A percentile compares a stretch with the other conserved stretches of the same genome.
These are phyloP conservation scores for Cladosporium sp. DNA, from an alignment of 2,329 filamentous ascomycete species.

Conservation along the genomic window DNA sequence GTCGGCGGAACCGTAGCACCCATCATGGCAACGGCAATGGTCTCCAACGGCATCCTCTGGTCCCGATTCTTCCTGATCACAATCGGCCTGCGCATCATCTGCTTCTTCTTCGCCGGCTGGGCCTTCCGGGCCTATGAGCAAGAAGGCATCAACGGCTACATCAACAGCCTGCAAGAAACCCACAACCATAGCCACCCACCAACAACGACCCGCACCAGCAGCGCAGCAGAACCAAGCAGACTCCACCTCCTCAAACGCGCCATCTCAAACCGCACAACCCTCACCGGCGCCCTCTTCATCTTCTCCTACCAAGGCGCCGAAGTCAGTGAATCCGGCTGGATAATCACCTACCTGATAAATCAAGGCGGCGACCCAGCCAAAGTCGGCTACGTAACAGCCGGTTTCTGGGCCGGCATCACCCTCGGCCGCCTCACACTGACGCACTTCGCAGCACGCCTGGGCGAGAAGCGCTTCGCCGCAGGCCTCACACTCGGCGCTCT, in stretches of 20 bases:
- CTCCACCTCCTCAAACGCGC: conserved; percentile 53
- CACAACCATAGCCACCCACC: conserved; percentile 39
- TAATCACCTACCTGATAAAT: conserved; percentile 79
- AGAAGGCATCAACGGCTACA: conserved; percentile 52
- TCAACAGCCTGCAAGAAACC: conserved; percentile 46
- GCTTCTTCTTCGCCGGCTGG: conserved; percentile 62
- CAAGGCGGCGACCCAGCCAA: conserved; percentile 67
- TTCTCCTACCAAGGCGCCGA: conserved; percentile 86
- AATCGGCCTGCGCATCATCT: conserved; percentile 58
- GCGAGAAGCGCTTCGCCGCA: conserved; percentile 70
- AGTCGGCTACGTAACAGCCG: conserved; percentile 77
- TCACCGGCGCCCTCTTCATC: conserved; percentile 77
- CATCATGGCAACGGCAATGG: conserved; percentile 72
- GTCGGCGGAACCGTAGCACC: conserved; percentile 60
- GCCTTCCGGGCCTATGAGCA: conserved; percentile 70
- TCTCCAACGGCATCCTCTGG: conserved; percentile 63
- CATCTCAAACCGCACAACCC: conserved; percentile 58
- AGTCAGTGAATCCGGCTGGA: conserved; percentile 82
- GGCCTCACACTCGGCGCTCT: conserved; percentile 61
- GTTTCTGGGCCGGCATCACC: conserved; percentile 58
- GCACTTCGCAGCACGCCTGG: conserved; percentile 64
- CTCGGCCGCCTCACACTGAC: conserved; percentile 65
- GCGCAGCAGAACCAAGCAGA: conserved; percentile 40
- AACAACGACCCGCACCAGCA: not conserved
- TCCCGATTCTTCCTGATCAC: conserved; percentile 71